These are phyloP conservation scores for Isoetes taiwanensis DNA, from an alignment of 75 land plant genomes.

Conservation along the genomic window DNA sequence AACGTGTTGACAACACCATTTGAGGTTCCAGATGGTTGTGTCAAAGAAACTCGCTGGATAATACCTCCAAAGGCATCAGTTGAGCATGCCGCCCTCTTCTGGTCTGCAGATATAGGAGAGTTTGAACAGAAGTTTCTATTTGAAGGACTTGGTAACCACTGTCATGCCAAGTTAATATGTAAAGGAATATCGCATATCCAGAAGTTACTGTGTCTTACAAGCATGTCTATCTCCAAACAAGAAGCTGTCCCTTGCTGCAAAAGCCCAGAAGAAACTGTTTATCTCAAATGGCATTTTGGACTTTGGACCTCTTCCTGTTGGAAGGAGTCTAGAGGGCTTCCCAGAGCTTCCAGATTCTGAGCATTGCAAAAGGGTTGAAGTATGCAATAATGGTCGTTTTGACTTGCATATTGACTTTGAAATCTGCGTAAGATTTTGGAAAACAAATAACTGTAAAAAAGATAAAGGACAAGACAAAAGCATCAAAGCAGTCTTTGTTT, in stretches of 20 bases:
- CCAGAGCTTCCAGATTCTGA: slow-evolving; percentile 24
- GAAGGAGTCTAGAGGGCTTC: slow-evolving; percentile 13
- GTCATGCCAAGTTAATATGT: slow-evolving; percentile 14
- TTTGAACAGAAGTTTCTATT: slow-evolving; percentile 20
- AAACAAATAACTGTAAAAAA: neutral
- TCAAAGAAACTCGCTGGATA: slow-evolving; percentile 21
- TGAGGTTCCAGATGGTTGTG: slow-evolving; percentile 10
- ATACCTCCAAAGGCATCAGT: slow-evolving; percentile 16
- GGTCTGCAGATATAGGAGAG: slow-evolving; percentile 15
- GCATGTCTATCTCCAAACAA: neutral
- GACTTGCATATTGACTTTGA: slow-evolving; percentile 33
- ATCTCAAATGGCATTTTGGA: slow-evolving; percentile 12
- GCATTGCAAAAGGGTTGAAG: slow-evolving; percentile 14
- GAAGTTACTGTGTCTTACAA: slow-evolving; percentile 8
- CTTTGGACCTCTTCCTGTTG: slow-evolving; percentile 20
- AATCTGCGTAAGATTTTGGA: neutral
- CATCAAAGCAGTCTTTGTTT: slow-evolving; percentile 6
- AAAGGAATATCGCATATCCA: slow-evolving; percentile 21
- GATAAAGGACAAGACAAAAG: neutral
- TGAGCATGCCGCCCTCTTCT: slow-evolving; percentile 9
- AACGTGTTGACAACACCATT: slow-evolving; percentile 12
- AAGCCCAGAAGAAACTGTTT: slow-evolving; percentile 2
- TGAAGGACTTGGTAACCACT: slow-evolving; percentile 12
- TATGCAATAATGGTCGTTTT: slow-evolving; percentile 22
- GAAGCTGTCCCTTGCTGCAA: neutral